phyloP scores from a whole-genome alignment of 2,329 filamentous ascomycete species.

The Alternaria sp. region DNA sequence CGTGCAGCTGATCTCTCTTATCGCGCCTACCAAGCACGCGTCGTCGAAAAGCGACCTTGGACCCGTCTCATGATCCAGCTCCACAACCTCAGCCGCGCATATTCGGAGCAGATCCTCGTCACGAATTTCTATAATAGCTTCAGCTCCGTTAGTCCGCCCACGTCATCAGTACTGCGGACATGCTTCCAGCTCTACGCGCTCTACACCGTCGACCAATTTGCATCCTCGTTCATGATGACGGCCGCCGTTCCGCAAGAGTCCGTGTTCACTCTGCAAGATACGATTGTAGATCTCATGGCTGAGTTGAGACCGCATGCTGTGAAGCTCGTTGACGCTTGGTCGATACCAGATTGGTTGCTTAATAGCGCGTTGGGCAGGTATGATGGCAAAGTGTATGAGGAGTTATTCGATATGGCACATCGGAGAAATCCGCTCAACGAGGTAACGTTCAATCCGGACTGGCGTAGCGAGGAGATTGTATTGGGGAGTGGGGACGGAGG shows the following conservation, averaged over 20 bases:
- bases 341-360: slow-evolving; percentile 61
- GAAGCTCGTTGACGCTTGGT: slow-evolving; percentile 61
- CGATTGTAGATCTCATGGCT: slow-evolving; percentile 58
- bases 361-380: slow-evolving; percentile 61
- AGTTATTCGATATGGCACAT: slow-evolving; percentile 61
- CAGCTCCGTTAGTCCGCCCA: slow-evolving; percentile 18
- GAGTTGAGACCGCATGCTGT: slow-evolving; percentile 61
- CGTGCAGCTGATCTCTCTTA: slow-evolving; percentile 55
- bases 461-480: slow-evolving; percentile 59
- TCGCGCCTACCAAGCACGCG: slow-evolving; percentile 54
- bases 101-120: slow-evolving; percentile 60
- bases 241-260: slow-evolving; percentile 53
- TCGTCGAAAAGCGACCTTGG: slow-evolving; percentile 58
- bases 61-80: slow-evolving; percentile 56
- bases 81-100: slow-evolving; percentile 54
- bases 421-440: slow-evolving; percentile 61
- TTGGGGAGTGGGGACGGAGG: slow-evolving; percentile 55
- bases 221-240: slow-evolving; percentile 57
- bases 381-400: slow-evolving; percentile 64
- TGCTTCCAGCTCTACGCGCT: slow-evolving; percentile 60
- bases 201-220: slow-evolving; percentile 56
- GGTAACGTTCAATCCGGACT: slow-evolving; percentile 61
- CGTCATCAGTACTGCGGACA: slow-evolving; percentile 50
- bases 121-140: slow-evolving; percentile 57
- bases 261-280: slow-evolving; percentile 52